Evolutionary conservation across 1,139 yeast genomes (phyloP).

Genomic region (Lodderomyces theae): DNA sequence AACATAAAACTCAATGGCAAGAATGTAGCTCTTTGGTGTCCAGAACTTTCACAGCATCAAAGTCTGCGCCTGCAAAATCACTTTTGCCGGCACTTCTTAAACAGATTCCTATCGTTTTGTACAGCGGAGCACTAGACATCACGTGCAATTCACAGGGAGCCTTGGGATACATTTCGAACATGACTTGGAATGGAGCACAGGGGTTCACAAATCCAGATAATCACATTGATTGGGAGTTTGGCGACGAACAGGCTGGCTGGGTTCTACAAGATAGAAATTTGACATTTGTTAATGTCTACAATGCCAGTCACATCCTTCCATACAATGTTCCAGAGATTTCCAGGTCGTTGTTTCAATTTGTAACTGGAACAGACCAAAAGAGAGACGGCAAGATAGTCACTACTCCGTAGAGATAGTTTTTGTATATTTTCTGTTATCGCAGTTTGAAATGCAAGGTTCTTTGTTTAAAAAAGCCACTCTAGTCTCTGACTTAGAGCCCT

Average conservation of each 20-base stretch:
- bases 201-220: slow-evolving; percentile 50
- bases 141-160: slow-evolving; percentile 85
- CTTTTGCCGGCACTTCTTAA: slow-evolving; percentile 64
- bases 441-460: too few species aligned
- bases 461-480: too few species aligned
- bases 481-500: too few species aligned
- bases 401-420: too few species aligned
- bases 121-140: slow-evolving; percentile 84
- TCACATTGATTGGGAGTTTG: slow-evolving; percentile 51
- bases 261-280: slow-evolving; percentile 62
- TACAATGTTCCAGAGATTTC: slow-evolving; percentile 71
- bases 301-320: slow-evolving; percentile 94
- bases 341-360: slow-evolving; percentile 62
- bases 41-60: slow-evolving; percentile 44
- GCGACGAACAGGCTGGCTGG: slow-evolving; percentile 48
- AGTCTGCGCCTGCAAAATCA: slow-evolving; percentile 59
- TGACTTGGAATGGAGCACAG: slow-evolving; percentile 64
- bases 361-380: background rate
- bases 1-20: slow-evolving; percentile 51
- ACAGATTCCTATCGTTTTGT: slow-evolving; percentile 63
- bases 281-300: slow-evolving; percentile 69
- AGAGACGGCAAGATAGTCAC: too few species aligned
- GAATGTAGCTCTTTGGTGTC: slow-evolving; percentile 73
- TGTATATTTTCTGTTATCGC: too few species aligned
- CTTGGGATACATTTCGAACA: slow-evolving; percentile 55